Percentiles rank a stretch among this genome's conserved stretches.
Evolutionary conservation across 2,329 filamentous ascomycete species (phyloP).

Genomic region (Fusarium miscanthi): DNA sequence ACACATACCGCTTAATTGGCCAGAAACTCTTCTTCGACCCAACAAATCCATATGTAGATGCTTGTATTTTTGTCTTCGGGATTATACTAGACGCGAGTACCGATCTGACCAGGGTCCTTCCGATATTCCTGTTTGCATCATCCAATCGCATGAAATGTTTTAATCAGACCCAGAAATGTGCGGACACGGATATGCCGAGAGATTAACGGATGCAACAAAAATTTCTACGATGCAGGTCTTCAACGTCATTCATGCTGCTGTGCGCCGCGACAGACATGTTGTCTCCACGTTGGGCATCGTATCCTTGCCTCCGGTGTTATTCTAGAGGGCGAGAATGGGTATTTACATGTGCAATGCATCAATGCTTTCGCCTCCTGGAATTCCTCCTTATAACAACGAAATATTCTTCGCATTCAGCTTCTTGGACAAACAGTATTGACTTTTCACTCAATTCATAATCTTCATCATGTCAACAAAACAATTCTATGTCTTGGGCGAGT

Average conservation of each 20-base stretch:
- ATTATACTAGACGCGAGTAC: neutral
- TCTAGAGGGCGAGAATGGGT: neutral
- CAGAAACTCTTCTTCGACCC: neutral
- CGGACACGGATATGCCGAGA: neutral
- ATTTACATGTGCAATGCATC: neutral
- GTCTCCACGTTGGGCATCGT: neutral
- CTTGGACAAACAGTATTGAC: neutral
- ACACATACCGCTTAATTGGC: neutral
- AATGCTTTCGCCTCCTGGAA: neutral
- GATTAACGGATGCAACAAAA: slow-evolving; percentile 5
- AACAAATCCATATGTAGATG: rapidly evolving
- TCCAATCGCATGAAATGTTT: neutral
- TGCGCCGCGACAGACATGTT: no score
- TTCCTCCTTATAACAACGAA: neutral
- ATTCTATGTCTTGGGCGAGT: neutral
- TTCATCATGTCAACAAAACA: slow-evolving; percentile 3
- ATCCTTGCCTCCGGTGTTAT: neutral
- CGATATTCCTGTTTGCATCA: neutral
- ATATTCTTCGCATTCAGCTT: no score
- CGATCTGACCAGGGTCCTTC: neutral
- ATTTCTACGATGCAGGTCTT: neutral
- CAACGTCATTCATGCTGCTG: neutral
- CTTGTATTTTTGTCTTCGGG: neutral
- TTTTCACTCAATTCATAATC: no score
- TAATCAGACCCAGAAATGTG: neutral